Percentiles rank a stretch among this genome's conserved stretches.
phyloP scores from a whole-genome alignment of 371 early-diverging fungal species.

The Lichtheimia corymbifera region DNA sequence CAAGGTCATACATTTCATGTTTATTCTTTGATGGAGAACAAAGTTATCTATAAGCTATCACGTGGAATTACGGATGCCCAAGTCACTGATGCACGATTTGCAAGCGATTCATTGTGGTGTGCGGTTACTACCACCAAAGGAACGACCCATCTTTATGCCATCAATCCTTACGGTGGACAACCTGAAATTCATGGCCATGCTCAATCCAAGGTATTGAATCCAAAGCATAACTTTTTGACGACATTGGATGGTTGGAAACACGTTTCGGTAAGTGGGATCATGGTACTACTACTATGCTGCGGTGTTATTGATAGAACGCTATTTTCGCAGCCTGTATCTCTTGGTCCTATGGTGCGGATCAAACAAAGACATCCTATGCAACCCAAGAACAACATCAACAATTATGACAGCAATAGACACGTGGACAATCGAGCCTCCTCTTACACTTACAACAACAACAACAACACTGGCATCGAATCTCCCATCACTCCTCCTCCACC shows the following conservation, averaged over 20 bases:
- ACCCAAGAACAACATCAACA: conserved; percentile 16
- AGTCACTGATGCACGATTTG: conserved; percentile 70
- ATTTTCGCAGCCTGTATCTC: neutral
- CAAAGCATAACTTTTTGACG: conserved; percentile 9
- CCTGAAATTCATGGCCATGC: conserved; percentile 63
- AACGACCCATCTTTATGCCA: conserved; percentile 74
- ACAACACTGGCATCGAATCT: too few species aligned
- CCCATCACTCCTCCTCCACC: too few species aligned
- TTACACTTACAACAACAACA: too few species aligned
- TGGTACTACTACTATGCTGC: too few species aligned
- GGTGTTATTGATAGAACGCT: neutral
- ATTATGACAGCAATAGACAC: too few species aligned
- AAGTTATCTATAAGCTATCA: conserved; percentile 61
- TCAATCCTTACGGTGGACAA: conserved; percentile 70
- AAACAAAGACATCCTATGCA: conserved; percentile 2
- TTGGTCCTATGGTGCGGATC: neutral
- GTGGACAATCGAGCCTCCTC: too few species aligned
- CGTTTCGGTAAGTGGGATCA: too few species aligned
- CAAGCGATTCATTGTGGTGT: conserved; percentile 74
- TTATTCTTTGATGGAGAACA: conserved; percentile 43
- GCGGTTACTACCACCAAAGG: conserved; percentile 75
- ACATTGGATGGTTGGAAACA: neutral
- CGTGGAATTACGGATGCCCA: conserved; percentile 79
- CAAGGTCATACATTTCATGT: conserved; percentile 78
- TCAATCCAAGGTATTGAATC: conserved; percentile 38